Conservation (phyloP, 257 asterid species). For the Rubia yunnanensis region DNA sequence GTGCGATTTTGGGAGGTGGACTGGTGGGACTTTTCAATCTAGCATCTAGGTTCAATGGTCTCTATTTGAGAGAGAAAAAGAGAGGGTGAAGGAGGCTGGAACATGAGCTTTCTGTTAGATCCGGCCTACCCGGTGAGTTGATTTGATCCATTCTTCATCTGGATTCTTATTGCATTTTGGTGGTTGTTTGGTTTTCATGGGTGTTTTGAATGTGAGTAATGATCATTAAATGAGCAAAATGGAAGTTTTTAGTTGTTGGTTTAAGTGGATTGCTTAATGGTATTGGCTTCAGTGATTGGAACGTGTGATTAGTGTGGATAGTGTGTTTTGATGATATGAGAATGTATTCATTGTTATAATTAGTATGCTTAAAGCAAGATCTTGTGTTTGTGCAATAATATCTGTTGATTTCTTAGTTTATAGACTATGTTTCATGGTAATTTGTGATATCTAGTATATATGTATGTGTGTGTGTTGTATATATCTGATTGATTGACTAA, state of each 20-base stretch:
- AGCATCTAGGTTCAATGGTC: slow-evolving; percentile 22
- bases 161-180: neutral
- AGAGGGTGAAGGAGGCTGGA: neutral
- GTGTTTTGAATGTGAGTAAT: neutral
- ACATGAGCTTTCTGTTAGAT: slow-evolving; percentile 39
- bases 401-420: neutral
- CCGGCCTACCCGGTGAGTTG: slow-evolving; percentile 58
- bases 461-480: no score
- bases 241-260: slow-evolving; percentile 7
- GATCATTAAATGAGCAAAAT: slow-evolving; percentile 10
- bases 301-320: slow-evolving; percentile 9
- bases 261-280: slow-evolving; percentile 1
- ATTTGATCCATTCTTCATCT: slow-evolving; percentile 9
- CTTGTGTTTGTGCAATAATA: neutral
- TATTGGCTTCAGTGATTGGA: no score
- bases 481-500: no score
- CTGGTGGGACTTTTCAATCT: slow-evolving; percentile 31
- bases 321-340: neutral
- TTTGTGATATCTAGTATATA: no score
- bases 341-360: neutral
- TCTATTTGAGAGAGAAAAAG: neutral
- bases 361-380: neutral
- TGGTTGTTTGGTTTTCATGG: neutral
- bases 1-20: slow-evolving; percentile 6
- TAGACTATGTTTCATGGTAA: neutral